Conservation (phyloP, 2,329 filamentous ascomycete species). For the Reticulascus tulasneorum region DNA sequence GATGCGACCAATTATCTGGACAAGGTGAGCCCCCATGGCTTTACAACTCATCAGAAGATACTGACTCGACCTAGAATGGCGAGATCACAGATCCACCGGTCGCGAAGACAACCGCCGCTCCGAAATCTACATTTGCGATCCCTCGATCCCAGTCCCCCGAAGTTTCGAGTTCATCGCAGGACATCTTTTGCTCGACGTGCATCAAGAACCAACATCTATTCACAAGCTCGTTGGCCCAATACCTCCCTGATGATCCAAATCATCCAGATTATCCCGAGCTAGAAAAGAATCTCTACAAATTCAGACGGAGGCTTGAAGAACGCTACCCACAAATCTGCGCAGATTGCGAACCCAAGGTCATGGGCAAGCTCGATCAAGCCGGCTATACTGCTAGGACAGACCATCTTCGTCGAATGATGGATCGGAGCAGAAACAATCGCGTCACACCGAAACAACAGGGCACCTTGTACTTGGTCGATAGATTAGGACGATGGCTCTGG, state of each 20-base stretch:
- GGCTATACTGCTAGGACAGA: conserved; percentile 84
- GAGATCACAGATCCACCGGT: conserved; percentile 85
- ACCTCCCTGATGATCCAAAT: conserved; percentile 61
- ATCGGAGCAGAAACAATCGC: conserved; percentile 51
- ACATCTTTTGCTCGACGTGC: conserved; percentile 70
- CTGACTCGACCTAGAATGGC: conserved; percentile 71
- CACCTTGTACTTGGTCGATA: conserved; percentile 38
- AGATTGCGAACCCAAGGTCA: conserved; percentile 71
- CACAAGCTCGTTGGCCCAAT: conserved; percentile 72
- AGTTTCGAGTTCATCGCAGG: conserved; percentile 27
- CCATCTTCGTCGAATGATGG: conserved; percentile 70
- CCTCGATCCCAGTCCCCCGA: conserved; percentile 32
- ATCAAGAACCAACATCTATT: conserved; percentile 85
- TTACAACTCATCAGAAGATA: neutral
- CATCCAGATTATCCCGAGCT: conserved; percentile 67
- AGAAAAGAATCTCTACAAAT: conserved; percentile 65
- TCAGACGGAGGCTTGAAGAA: conserved; percentile 68
- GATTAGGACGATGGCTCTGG: conserved; percentile 44
- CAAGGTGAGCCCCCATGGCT: conserved; percentile 51
- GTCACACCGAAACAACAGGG: conserved; percentile 34
- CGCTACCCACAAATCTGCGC: conserved; percentile 87
- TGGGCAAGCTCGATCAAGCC: conserved; percentile 63
- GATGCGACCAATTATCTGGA: conserved; percentile 88
- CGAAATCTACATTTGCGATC: conserved; percentile 44
- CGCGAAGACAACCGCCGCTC: conserved; percentile 45